Percentiles rank a stretch among this genome's conserved stretches.
phyloP scores from a whole-genome alignment of 305 asterid genomes.

The Galium porrigens region DNA sequence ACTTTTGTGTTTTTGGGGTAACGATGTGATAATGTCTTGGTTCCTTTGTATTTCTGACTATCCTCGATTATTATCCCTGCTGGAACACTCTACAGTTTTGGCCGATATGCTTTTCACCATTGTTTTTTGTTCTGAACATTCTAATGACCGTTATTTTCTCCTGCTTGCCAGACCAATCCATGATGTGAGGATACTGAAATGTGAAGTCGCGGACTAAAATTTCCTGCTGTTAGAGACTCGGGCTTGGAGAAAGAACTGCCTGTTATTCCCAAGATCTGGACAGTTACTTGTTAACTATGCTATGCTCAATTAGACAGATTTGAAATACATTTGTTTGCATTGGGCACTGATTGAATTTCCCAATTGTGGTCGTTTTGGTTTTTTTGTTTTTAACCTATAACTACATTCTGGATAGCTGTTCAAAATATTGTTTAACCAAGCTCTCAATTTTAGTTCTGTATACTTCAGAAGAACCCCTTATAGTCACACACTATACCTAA shows the following conservation, averaged over 20 bases:
- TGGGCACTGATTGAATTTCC: neutral
- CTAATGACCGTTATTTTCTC: constrained; percentile 6
- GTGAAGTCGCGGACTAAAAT: constrained; percentile 41
- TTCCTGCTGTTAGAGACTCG: constrained; percentile 1
- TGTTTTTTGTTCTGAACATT: neutral
- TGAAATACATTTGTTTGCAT: neutral
- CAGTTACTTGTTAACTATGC: neutral
- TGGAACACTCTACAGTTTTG: neutral
- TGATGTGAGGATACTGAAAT: constrained; percentile 79
- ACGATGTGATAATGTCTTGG: neutral
- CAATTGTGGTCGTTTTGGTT: neutral
- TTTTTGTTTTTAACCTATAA: neutral
- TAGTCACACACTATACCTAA: constrained; percentile 19
- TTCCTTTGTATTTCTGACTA: neutral
- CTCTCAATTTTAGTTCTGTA: neutral
- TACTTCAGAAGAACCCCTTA: constrained; percentile 21
- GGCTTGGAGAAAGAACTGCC: neutral
- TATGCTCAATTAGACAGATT: neutral
- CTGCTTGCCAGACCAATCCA: constrained; percentile 59
- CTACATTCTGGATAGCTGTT: neutral
- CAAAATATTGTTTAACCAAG: neutral
- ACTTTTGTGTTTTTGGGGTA: neutral
- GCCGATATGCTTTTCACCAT: neutral
- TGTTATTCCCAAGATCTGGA: neutral
- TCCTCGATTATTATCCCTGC: neutral